A percentile compares a stretch with the other conserved stretches of the same genome.
These are phyloP conservation scores for Sarocladium brachiariae DNA, from an alignment of 2,329 filamentous ascomycete species.

Conservation along the genomic window DNA sequence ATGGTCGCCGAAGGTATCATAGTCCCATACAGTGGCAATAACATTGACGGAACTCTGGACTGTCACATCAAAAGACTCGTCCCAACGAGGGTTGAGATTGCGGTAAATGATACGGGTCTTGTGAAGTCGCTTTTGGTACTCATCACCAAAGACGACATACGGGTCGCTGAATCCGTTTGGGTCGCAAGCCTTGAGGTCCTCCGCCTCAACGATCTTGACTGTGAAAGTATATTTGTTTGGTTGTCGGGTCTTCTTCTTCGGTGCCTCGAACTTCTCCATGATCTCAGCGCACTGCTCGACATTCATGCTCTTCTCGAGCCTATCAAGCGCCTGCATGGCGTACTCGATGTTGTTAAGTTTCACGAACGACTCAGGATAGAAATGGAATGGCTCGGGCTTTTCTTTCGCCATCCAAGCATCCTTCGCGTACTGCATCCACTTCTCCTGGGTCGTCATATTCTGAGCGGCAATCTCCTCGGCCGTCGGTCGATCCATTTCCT, in stretches of 20 bases:
- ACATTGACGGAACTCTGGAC: constrained; percentile 88
- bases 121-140: constrained; percentile 92
- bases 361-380: constrained; percentile 92
- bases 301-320: constrained; percentile 81
- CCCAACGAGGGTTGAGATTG: constrained; percentile 91
- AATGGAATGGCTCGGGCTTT: constrained; percentile 93
- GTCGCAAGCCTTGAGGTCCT: constrained; percentile 97
- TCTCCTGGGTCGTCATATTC: constrained; percentile 79
- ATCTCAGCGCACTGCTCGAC: constrained; percentile 85
- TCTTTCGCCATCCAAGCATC: constrained; percentile 90
- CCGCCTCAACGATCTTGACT: constrained; percentile 95
- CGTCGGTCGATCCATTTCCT: constrained; percentile 88
- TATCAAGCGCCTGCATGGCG: constrained; percentile 85
- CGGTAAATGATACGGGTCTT: constrained; percentile 90
- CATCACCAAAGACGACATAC: constrained; percentile 93
- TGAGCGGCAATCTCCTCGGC: constrained; percentile 78
- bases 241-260: constrained; percentile 56
- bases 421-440: constrained; percentile 86
- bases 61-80: constrained; percentile 93
- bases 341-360: constrained; percentile 98
- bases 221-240: constrained; percentile 93
- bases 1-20: constrained; percentile 93
- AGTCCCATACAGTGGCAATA: constrained; percentile 97
- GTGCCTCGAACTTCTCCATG: constrained; percentile 66
- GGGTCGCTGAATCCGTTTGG: constrained; percentile 91